Percentiles rank a stretch among this genome's conserved stretches.
These are phyloP conservation scores for Hypoxylon rickii DNA, from an alignment of 495 filamentous ascomycete genomes.

Conservation along the genomic window DNA sequence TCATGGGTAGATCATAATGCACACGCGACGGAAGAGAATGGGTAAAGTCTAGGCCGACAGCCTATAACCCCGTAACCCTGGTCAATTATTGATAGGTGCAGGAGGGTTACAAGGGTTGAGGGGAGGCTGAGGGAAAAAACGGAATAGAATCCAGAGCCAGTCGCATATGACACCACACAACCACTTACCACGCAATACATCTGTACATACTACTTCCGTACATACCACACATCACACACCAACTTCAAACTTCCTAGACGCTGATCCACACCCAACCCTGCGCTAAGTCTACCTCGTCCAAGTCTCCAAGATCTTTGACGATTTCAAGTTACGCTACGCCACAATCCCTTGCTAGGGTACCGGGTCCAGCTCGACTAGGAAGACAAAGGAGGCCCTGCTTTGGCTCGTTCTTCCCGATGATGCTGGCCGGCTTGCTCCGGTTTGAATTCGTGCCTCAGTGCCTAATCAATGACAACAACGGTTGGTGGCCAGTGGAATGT, in stretches of 20 bases:
- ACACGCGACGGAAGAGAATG: constrained; percentile 27
- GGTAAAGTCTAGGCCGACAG: constrained; percentile 33
- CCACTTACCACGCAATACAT: too few relatives aligned
- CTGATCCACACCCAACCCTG: background rate
- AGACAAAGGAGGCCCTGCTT: constrained; percentile 21
- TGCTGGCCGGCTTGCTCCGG: constrained; percentile 43
- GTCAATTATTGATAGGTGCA: constrained; percentile 29
- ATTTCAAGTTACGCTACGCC: constrained; percentile 25
- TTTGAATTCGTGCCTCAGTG: constrained; percentile 44
- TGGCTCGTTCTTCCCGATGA: constrained; percentile 35
- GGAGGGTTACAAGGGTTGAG: constrained; percentile 13
- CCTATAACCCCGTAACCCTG: constrained; percentile 32
- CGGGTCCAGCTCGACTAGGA: constrained; percentile 28
- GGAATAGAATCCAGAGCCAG: constrained; percentile 30
- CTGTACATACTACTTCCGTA: too few relatives aligned
- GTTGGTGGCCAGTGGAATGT: constrained; percentile 42
- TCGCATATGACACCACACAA: constrained; percentile 37
- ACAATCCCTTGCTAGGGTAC: constrained; percentile 27
- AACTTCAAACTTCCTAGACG: background rate
- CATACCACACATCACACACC: background rate
- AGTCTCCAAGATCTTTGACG: constrained; percentile 21
- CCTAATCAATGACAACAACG: constrained; percentile 33
- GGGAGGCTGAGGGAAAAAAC: constrained; percentile 37
- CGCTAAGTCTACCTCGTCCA: constrained; percentile 2
- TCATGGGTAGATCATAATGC: constrained; percentile 20